These are phyloP conservation scores for Yarrowia sp. DNA, from an alignment of 805 yeast genomes.

Conservation along the genomic window DNA sequence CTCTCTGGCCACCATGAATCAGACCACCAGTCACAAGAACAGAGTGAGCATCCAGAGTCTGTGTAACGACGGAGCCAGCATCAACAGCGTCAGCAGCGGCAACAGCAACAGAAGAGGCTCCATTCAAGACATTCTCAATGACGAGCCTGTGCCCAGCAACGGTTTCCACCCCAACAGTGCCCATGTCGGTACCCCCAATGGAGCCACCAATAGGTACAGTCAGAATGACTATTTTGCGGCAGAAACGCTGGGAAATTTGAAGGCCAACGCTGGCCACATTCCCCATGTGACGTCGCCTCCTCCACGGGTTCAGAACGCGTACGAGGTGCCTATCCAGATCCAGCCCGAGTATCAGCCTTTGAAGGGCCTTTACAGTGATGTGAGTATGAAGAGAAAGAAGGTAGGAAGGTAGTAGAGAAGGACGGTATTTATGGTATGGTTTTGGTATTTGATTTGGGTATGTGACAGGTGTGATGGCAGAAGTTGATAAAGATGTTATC, in stretches of 20 bases:
- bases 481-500: too few relatives aligned
- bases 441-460: background rate
- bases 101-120: background rate
- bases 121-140: constrained; percentile 5
- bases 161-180: background rate
- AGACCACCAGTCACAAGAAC: background rate
- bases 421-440: background rate
- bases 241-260: constrained; percentile 6
- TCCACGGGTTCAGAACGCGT: background rate
- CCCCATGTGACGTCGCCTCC: background rate
- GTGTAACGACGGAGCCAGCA: constrained; percentile 4
- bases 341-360: constrained; percentile 20
- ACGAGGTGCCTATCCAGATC: constrained; percentile 18
- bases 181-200: background rate
- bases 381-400: background rate
- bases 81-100: constrained; percentile 1
- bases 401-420: too few relatives aligned
- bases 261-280: background rate
- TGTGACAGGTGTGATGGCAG: background rate
- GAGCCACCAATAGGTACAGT: background rate
- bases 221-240: constrained; percentile 14
- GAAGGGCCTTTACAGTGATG: constrained; percentile 21
- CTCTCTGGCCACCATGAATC: constrained; percentile 6
- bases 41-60: constrained; percentile 9
- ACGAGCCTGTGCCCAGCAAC: background rate